Conservation (phyloP, 2,329 filamentous ascomycete species). For the Coniochaeta sp. region DNA sequence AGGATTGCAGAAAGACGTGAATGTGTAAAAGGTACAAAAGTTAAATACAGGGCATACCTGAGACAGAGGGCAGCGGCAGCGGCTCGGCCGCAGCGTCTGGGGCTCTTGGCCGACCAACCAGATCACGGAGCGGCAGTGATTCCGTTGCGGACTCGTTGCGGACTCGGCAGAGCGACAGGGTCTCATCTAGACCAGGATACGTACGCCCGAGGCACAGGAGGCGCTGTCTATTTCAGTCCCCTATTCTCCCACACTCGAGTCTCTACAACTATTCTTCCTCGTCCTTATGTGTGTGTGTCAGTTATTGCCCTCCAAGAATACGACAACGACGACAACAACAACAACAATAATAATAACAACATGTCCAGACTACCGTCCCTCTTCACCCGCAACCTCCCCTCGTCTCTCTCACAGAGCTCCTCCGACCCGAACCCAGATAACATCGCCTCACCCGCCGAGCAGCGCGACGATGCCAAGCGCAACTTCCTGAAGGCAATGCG, state of each 20-base stretch:
- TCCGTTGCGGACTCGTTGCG: too few species aligned
- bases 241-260: background rate
- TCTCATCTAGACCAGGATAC: background rate
- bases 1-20: too few species aligned
- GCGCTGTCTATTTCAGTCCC: background rate
- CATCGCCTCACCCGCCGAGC: conserved; percentile 61
- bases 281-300: background rate
- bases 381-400: conserved; percentile 51
- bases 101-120: background rate
- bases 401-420: conserved; percentile 48
- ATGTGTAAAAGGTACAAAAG: too few species aligned
- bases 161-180: background rate
- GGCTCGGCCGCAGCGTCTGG: too few species aligned
- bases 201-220: background rate
- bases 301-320: background rate
- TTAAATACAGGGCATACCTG: too few species aligned
- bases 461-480: conserved; percentile 73
- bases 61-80: too few species aligned
- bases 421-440: conserved; percentile 51
- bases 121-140: background rate
- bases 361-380: conserved; percentile 52
- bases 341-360: too few species aligned
- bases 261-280: background rate
- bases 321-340: background rate
- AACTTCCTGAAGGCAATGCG: conserved; percentile 72